Evolutionary conservation across 2,329 filamentous ascomycete species (phyloP).

Genomic region (Fonsecaea monophora): DNA sequence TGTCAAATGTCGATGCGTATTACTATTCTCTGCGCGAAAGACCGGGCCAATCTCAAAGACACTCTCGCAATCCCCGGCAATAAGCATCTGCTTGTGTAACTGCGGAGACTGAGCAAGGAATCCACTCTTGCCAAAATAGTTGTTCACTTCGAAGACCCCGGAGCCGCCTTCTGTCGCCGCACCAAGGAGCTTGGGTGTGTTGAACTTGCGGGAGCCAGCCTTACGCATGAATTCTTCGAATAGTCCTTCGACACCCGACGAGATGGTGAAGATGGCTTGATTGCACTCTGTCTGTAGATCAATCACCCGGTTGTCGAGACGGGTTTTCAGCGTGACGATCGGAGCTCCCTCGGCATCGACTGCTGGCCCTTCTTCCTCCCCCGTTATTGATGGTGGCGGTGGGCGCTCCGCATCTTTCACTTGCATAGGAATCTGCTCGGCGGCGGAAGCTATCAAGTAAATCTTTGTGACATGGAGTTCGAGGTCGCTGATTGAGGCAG

Average conservation of each 20-base stretch:
- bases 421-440: conserved; percentile 66
- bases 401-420: conserved; percentile 61
- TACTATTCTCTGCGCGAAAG: conserved; percentile 72
- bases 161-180: conserved; percentile 91
- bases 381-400: conserved; percentile 48
- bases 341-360: conserved; percentile 64
- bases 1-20: conserved; percentile 70
- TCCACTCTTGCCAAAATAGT: conserved; percentile 86
- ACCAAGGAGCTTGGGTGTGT: conserved; percentile 87
- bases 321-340: conserved; percentile 79
- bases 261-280: conserved; percentile 81
- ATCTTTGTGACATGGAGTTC: conserved; percentile 90
- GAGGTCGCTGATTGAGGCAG: conserved; percentile 76
- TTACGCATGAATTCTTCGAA: conserved; percentile 80
- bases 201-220: conserved; percentile 79
- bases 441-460: conserved; percentile 74
- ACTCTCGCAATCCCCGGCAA: conserved; percentile 67
- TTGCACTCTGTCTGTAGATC: conserved; percentile 91
- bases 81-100: conserved; percentile 73
- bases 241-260: conserved; percentile 69
- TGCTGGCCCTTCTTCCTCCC: conserved; percentile 51
- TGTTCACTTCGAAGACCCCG: conserved; percentile 81
- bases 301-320: conserved; percentile 89
- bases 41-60: conserved; percentile 71
- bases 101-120: conserved; percentile 71